Evolutionary conservation across 805 yeast species (phyloP).

Genomic region (Candida rishiriensis): DNA sequence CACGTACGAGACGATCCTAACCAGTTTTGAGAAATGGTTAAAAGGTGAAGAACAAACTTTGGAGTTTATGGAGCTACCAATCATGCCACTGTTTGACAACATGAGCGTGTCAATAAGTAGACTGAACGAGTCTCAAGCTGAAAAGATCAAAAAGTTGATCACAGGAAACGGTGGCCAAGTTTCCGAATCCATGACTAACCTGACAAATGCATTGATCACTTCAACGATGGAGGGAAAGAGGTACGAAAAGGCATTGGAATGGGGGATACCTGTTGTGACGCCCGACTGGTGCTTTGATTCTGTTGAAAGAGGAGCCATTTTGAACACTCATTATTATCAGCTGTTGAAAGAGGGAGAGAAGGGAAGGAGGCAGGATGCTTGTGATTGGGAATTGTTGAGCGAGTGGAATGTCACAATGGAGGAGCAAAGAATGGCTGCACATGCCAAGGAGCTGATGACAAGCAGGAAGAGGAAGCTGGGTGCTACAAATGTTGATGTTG

Average conservation of each 20-base stretch:
- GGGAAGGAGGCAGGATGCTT: slow-evolving; percentile 28
- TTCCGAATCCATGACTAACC: slow-evolving; percentile 43
- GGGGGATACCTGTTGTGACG: slow-evolving; percentile 52
- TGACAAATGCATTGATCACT: slow-evolving; percentile 43
- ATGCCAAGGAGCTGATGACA: slow-evolving; percentile 2
- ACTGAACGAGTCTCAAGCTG: slow-evolving; percentile 13
- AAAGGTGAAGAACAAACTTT: slow-evolving; percentile 35
- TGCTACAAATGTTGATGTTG: too few species aligned
- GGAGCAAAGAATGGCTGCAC: slow-evolving; percentile 2
- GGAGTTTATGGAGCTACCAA: slow-evolving; percentile 4
- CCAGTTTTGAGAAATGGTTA: slow-evolving; percentile 50
- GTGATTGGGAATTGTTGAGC: slow-evolving; percentile 33
- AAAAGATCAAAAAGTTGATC: slow-evolving; percentile 31
- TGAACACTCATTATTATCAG: slow-evolving; percentile 37
- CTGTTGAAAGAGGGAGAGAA: slow-evolving; percentile 20
- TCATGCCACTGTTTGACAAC: slow-evolving; percentile 40
- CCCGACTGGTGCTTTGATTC: slow-evolving; percentile 50
- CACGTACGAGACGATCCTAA: slow-evolving; percentile 40
- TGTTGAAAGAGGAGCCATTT: slow-evolving; percentile 38
- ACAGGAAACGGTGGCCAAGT: slow-evolving; percentile 44
- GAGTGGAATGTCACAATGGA: slow-evolving; percentile 13
- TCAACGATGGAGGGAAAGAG: slow-evolving; percentile 50
- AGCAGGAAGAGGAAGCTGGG: slow-evolving; percentile 4
- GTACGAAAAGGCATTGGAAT: slow-evolving; percentile 46
- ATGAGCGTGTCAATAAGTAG: slow-evolving; percentile 37